Conservation (phyloP, 2,329 filamentous ascomycete species). For the Penicillium olsonii region DNA sequence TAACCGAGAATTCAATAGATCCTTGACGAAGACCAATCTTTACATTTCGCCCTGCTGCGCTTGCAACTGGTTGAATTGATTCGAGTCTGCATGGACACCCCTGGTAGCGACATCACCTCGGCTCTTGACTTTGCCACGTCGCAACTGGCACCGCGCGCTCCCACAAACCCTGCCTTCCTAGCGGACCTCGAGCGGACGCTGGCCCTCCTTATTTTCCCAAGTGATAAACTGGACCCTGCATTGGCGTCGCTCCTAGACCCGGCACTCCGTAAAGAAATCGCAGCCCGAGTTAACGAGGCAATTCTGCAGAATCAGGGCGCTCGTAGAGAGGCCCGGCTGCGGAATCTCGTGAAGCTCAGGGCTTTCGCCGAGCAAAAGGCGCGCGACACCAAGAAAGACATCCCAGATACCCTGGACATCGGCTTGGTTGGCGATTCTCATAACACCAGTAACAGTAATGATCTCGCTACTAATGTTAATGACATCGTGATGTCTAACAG, state of each 20-base stretch:
- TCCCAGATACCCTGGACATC: conserved; percentile 48
- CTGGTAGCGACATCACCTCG: conserved; percentile 71
- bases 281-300: conserved; percentile 83
- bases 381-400: conserved; percentile 48
- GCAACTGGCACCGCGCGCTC: conserved; percentile 83
- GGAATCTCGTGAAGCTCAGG: conserved; percentile 76
- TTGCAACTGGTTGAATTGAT: conserved; percentile 95
- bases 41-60: conserved; percentile 88
- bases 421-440: conserved; percentile 40
- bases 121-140: conserved; percentile 85
- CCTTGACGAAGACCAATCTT: conserved; percentile 74
- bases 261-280: conserved; percentile 77
- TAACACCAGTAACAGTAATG: conserved; percentile 26
- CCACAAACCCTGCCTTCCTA: conserved; percentile 77
- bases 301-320: conserved; percentile 74
- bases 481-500: conserved; percentile 46
- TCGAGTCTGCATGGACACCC: conserved; percentile 66
- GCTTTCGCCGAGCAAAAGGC: conserved; percentile 75
- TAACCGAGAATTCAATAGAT: conserved; percentile 61
- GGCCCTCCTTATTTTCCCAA: conserved; percentile 83
- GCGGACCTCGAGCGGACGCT: conserved; percentile 90
- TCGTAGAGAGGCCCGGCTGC: conserved; percentile 77
- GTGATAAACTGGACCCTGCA: conserved; percentile 74
- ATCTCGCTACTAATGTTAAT: conserved; percentile 26
- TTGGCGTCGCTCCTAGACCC: conserved; percentile 77